Conservation (phyloP, 2,329 filamentous ascomycete genomes). For the Penicillium aurantiogriseum region DNA sequence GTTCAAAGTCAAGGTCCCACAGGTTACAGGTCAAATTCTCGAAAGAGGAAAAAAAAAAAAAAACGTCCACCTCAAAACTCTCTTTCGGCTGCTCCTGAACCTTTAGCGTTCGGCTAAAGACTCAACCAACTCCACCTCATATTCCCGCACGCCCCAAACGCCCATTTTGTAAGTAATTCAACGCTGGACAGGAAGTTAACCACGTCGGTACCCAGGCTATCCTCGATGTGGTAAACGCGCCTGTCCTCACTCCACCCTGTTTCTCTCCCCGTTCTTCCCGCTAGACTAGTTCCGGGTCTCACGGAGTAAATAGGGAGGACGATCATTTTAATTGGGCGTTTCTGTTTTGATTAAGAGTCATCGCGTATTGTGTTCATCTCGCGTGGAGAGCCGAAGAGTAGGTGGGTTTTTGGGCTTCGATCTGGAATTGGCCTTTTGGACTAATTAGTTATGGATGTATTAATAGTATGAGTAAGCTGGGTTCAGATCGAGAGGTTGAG, state of each 20-base stretch:
- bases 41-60: too few relatives aligned
- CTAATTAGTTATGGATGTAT: too few relatives aligned
- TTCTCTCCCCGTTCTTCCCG: background rate
- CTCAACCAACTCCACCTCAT: background rate
- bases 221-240: background rate
- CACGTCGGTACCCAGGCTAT: background rate
- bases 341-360: background rate
- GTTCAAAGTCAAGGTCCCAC: too few relatives aligned
- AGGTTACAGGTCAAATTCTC: too few relatives aligned
- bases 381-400: too few relatives aligned
- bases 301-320: too few relatives aligned
- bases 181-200: background rate
- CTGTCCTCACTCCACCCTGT: background rate
- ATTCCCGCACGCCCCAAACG: background rate
- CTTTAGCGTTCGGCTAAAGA: background rate
- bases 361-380: background rate
- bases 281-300: background rate
- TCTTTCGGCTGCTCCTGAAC: too few relatives aligned
- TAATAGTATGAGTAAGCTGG: background rate
- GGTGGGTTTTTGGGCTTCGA: background rate
- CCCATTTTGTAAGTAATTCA: background rate
- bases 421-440: background rate
- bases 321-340: background rate
- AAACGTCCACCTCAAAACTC: too few relatives aligned
- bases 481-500: background rate